Conservation (phyloP, 129 eudicot species). For the Pulicaria dysenterica region DNA sequence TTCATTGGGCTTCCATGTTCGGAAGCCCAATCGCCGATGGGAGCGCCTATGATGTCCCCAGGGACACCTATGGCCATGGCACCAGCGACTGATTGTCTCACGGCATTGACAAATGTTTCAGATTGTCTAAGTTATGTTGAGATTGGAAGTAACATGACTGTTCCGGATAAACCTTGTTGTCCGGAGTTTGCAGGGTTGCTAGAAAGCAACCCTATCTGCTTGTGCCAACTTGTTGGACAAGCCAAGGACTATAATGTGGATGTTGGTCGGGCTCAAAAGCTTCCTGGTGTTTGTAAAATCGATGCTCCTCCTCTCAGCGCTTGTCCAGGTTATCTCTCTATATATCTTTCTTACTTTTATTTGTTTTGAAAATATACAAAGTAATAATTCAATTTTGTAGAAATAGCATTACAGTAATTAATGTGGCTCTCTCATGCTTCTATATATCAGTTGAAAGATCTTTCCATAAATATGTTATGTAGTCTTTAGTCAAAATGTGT, state of each 20-base stretch:
- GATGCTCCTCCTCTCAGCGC: conserved; percentile 24
- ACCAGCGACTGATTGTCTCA: conserved; percentile 35
- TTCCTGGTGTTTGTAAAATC: conserved; percentile 46
- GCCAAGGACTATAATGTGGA: conserved; percentile 23
- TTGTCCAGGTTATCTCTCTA: conserved; percentile 41
- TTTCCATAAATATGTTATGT: too few relatives aligned
- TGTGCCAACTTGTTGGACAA: conserved; percentile 39
- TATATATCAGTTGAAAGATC: not conserved
- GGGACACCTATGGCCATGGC: conserved; percentile 18
- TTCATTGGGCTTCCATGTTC: conserved; percentile 15
- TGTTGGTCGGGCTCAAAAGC: conserved; percentile 36
- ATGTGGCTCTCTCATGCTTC: not conserved
- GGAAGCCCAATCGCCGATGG: conserved; percentile 36
- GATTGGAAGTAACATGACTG: conserved; percentile 36
- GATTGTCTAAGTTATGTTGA: conserved; percentile 46
- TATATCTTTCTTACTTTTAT: not conserved
- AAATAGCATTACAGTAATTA: too few relatives aligned
- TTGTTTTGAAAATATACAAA: not conserved
- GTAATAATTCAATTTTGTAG: too few relatives aligned
- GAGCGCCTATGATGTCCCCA: conserved; percentile 31
- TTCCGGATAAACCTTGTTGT: conserved; percentile 43
- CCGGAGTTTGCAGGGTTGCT: conserved; percentile 49
- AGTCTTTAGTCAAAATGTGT: too few relatives aligned
- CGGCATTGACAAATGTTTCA: conserved; percentile 23
- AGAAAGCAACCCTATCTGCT: conserved; percentile 43